phyloP scores from a whole-genome alignment of 495 filamentous ascomycete genomes.

The Echria macrotheca region DNA sequence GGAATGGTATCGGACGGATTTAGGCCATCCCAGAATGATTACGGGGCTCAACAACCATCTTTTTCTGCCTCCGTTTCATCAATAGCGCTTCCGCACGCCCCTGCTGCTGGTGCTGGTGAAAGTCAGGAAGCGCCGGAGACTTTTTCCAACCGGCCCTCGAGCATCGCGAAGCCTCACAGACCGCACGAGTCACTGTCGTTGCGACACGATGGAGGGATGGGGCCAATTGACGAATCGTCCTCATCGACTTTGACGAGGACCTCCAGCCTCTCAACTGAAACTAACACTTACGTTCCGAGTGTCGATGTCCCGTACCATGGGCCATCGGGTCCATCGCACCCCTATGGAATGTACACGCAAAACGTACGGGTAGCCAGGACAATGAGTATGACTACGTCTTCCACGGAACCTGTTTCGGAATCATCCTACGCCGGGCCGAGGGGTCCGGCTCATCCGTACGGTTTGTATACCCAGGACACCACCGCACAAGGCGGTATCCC shows the following conservation, averaged over 20 bases:
- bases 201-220: slow-evolving; percentile 36
- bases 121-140: slow-evolving; percentile 4
- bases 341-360: slow-evolving; percentile 81
- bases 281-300: slow-evolving; percentile 41
- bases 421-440: slow-evolving; percentile 54
- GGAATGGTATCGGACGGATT: slow-evolving; percentile 30
- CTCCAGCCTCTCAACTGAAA: slow-evolving; percentile 29
- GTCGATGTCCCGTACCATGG: slow-evolving; percentile 57
- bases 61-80: slow-evolving; percentile 6
- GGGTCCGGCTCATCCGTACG: slow-evolving; percentile 78
- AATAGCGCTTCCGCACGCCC: too few relatives aligned
- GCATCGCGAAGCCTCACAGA: slow-evolving; percentile 40
- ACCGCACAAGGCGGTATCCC: slow-evolving; percentile 19
- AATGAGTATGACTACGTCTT: slow-evolving; percentile 59
- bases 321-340: slow-evolving; percentile 70
- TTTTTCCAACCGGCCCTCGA: slow-evolving; percentile 32
- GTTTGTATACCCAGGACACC: slow-evolving; percentile 72
- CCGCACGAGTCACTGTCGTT: slow-evolving; percentile 37
- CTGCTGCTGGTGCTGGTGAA: slow-evolving; percentile 13
- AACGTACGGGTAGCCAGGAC: slow-evolving; percentile 60
- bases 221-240: slow-evolving; percentile 20
- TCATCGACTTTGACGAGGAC: slow-evolving; percentile 24
- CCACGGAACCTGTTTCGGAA: slow-evolving; percentile 49
- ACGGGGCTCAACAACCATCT: background rate
- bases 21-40: slow-evolving; percentile 12